These are phyloP conservation scores for Heterobasidion irregulare DNA, from an alignment of 1,284 basidiomycete species.

Conservation along the genomic window DNA sequence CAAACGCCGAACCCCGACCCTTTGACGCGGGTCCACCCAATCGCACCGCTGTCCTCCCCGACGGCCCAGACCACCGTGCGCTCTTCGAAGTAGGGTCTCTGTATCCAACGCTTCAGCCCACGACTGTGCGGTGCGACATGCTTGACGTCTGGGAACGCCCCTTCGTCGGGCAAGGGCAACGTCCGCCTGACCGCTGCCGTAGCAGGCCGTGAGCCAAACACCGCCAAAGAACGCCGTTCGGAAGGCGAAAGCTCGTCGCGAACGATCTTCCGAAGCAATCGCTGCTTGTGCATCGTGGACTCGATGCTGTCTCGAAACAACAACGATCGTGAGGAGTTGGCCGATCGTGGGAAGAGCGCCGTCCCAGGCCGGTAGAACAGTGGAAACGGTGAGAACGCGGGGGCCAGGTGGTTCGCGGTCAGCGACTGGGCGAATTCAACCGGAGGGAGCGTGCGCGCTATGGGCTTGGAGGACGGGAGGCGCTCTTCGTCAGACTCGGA, in stretches of 20 bases:
- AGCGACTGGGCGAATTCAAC: conserved; percentile 21
- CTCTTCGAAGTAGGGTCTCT: conserved; percentile 70
- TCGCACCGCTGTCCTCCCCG: conserved; percentile 23
- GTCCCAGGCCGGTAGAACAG: conserved; percentile 32
- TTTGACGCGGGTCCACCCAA: conserved; percentile 34
- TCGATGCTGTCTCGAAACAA: conserved; percentile 32
- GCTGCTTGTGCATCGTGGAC: conserved; percentile 39
- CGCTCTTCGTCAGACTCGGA: conserved; percentile 9
- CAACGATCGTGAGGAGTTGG: conserved; percentile 33
- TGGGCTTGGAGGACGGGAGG: conserved; percentile 5
- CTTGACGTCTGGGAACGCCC: conserved; percentile 31
- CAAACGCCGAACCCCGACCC: conserved; percentile 53
- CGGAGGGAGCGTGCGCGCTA: conserved; percentile 13
- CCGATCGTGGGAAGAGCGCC: conserved; percentile 60
- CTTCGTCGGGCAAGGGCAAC: conserved; percentile 34
- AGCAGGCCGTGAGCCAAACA: conserved; percentile 33
- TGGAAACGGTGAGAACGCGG: conserved; percentile 37
- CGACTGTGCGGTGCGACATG: conserved; percentile 36
- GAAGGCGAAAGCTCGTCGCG: conserved; percentile 27
- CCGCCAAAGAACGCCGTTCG: conserved; percentile 40
- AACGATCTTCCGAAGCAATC: conserved; percentile 39
- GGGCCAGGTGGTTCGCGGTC: conserved; percentile 20
- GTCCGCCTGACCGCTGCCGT: conserved; percentile 18
- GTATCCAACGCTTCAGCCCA: conserved; percentile 58
- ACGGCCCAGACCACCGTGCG: conserved; percentile 46